Evolutionary conservation across 2,329 filamentous ascomycete genomes (phyloP), one percentile per base, ranked within the genome.

Genomic region (Fusarium cyanostomum): DNA sequence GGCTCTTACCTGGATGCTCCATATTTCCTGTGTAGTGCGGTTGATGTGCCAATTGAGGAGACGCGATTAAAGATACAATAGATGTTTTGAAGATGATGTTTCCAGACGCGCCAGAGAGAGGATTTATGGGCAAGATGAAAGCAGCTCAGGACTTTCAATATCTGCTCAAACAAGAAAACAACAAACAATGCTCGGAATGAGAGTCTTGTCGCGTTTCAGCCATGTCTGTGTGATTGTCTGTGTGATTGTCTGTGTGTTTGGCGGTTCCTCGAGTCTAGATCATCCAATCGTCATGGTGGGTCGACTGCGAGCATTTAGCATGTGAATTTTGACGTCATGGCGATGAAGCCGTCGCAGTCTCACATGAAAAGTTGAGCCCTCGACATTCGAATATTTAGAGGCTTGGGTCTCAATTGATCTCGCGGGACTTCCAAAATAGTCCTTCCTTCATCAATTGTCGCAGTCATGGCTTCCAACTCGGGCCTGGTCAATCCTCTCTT

Each of bases 1-100:
- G 3, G 10, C 3, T 28, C 67, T 57, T 74, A 81, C 80, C 78
- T 73, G 80, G 80, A 52, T 80, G 72, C 63, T 82, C 80, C 68
- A 70, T 70, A 3, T 42, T 59, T 16, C 21, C 15, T 28, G 10
- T 33, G 10, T 24, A 4, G 16, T 39, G n/a, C 26, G 12, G 44
- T 27, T 28, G n/a, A n/a, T 26, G 5, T n/a, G 33, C n/a, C 43
- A 43, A 30, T 31, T 48, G 13, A 8, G 15, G 27, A 54, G 18
- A 31, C 31, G 3, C 1, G 16, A 30, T 33, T 30, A 24, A 24
- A 11, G 18, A 26, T 21, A 45, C 49, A 26, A 18, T 4, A n/a
- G 27, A 33, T 42, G 11, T 26, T 31, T 7, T 64, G 59, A 11
- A 13, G 39, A 37, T 50, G 43, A 27, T 33, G 46, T 16, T 24